Evolutionary conservation across 257 asterid genomes (phyloP), one percentile per base, ranked within the genome.

Genomic region (Capsicum pubescens): DNA sequence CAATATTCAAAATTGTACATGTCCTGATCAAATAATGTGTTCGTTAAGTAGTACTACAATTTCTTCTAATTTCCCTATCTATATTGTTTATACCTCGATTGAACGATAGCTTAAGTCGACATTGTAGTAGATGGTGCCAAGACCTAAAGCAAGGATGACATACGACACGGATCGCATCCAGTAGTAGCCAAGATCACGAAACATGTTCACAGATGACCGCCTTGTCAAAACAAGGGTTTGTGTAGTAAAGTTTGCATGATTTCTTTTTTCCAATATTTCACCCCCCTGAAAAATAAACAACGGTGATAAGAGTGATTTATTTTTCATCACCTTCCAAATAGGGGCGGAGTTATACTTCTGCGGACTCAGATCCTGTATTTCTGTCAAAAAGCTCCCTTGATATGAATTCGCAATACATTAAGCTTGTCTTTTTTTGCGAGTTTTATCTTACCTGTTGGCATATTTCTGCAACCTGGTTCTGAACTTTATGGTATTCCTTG

Each of bases 171-270:
- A 81, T 1, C 90, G 86, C 81, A 87, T 46, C 90, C 88, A 80
- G 26, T 87, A 87, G 57, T 87, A 87, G 36, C 88, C 90, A 14
- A 83, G 21, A 64, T 87, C 88, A 2, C 90, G 88, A 55, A 48
- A 83, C 90, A 87, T 87, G 83, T 87, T 87, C 76, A 87, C 4
- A 16, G 83, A 85, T 19, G 90, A 87, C 57, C 90, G 83, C 78
- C 56, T 85, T 7, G 90, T 87, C 76, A 87, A 58, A 55, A 87
- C 85, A 17, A 82, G 64, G 42, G 88, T 68, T 72, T 87, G 90
- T 1, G 72, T 68, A 0, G 44, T 10, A 68, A 87, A 87, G 32
- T 60, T 56, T 1, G 87, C 85, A 32, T 72, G 82, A 36, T 83
- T 57, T 85, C 81, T 60, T 64, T 61, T 80, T 56, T 83, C 35